Conservation (phyloP, 805 yeast genomes). For the Candida dendrica region DNA sequence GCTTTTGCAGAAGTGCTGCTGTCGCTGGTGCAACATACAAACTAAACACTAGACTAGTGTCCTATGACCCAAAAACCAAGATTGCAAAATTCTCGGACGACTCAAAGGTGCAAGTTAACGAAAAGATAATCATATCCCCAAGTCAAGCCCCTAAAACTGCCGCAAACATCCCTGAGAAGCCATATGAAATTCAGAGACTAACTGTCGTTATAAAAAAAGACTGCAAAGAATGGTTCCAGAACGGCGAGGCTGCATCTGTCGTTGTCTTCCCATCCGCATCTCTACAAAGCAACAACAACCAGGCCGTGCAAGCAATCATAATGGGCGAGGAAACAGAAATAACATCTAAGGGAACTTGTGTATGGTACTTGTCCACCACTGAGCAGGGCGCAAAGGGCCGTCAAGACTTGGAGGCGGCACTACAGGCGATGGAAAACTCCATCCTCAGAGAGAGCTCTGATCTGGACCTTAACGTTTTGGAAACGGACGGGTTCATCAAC, state of each 20-base stretch:
- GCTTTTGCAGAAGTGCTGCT: slow-evolving; percentile 95
- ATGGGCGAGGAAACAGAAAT: slow-evolving; percentile 84
- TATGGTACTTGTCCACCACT: slow-evolving; percentile 83
- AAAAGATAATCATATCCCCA: slow-evolving; percentile 73
- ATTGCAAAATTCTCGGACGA: slow-evolving; percentile 74
- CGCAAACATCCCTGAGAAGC: slow-evolving; percentile 33
- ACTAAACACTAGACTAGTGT: slow-evolving; percentile 56
- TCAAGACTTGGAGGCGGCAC: slow-evolving; percentile 72
- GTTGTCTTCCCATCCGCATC: slow-evolving; percentile 91
- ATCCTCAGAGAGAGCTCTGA: slow-evolving; percentile 73
- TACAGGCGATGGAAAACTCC: slow-evolving; percentile 70
- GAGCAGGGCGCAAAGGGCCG: slow-evolving; percentile 67
- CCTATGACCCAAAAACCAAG: slow-evolving; percentile 59
- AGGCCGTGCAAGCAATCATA: slow-evolving; percentile 80
- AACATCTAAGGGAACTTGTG: slow-evolving; percentile 78
- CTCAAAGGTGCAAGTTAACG: slow-evolving; percentile 63
- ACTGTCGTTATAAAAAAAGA: slow-evolving; percentile 78
- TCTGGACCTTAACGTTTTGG: slow-evolving; percentile 32
- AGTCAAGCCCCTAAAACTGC: slow-evolving; percentile 44
- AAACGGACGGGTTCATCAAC: slow-evolving; percentile 65
- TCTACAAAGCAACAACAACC: slow-evolving; percentile 51
- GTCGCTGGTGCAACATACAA: slow-evolving; percentile 96
- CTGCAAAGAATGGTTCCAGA: slow-evolving; percentile 88
- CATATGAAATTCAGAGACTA: slow-evolving; percentile 62
- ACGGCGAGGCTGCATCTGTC: slow-evolving; percentile 75